Base-by-base conservation (phyloP, 2,329 filamentous ascomycete genomes). In the Aspergillus fijiensis region DNA sequence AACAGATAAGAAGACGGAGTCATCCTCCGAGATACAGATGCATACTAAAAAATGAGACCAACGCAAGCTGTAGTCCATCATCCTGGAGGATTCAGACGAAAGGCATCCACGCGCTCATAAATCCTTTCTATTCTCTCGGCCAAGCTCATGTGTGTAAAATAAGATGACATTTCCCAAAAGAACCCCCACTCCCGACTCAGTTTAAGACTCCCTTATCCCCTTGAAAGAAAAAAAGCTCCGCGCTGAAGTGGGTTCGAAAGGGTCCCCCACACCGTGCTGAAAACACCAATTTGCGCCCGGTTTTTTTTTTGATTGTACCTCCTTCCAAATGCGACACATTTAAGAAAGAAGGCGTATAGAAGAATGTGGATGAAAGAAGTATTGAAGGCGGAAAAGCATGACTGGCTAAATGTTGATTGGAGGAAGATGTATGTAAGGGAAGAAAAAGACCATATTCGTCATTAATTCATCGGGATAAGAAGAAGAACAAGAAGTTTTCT, bases 231-330 rank as follows among this genome's bases (percentile, higher is more conserved):
- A 16, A 16, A 35, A 12, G 11, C 33, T 16, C 33, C 39, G 14
- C 39, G 39, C 7, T 16, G 39, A 45, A 45, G 39, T 16, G 39
- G 39, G 47, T 47, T 51, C 23, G 51, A 42, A 27, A 21, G 16
- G 14, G 12, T 16, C 12, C 4, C 33, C 33, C 14, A 29, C 27
- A 29, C 39, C 16, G 39, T 45, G 16, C 39, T 16, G 16, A 45
- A 42, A 64, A 61, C 60, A 63, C 63, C 63, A 49, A 9, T 45
- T 57, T 57, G 60, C 63, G 62, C 61, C 59, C 58, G 12, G 51
- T 49, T 56, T n/a, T 45, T 35, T 16, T 14, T 9, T 19, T 11
- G 6, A n/a, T 14, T 33, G 9, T 11, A 10, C 33, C 19, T 23
- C 21, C 31, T 58, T 58, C 50, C 29, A 55, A 19, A 49, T 19